Base-by-base conservation (phyloP, 495 filamentous ascomycete genomes). In the Penicillium chermesinum region DNA sequence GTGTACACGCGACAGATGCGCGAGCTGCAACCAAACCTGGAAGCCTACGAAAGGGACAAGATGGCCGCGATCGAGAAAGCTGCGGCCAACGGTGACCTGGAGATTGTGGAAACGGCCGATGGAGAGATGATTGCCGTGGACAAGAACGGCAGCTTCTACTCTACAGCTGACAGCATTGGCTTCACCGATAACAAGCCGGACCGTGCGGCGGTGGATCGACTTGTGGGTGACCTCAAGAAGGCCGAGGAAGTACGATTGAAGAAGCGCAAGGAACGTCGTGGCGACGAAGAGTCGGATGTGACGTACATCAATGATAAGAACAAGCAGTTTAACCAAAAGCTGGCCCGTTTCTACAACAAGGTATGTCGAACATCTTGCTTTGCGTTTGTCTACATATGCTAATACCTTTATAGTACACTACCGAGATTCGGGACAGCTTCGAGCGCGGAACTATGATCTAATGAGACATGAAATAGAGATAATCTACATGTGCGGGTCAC, bases 281-380 rank as follows among this genome's bases (percentile, higher is more conserved):
- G 79, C 12, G 80, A 87, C 53, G 86, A 88, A 17, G 88, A 90
- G 27, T 81, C 79, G 19, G 93, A 98, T 64, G 88, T 97, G 49
- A 97, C 94, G 8, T 97, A 94, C 70, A 98, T 98, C 77, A 98
- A 98, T 67, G 89, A 96, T 68, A 96, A 97, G 85, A 95, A 95
- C 75, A 95, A 95, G 75, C 88, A 95, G 74, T 97, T 98, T 74
- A 98, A 98, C 79, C 85, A 93, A 72, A 97, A 97, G 71, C 69
- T 98, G 69, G 75, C 83, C 41, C 78, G 94, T 56, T 97, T 95
- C 66, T 98, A 98, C 68, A 91, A 97, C 73, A 95, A 96, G 79
- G 82, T 85, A 72, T 44, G 74, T 2, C 15, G 7, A n/a, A 38
- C 4, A 5, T 33, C 4, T n/a, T 8, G 39, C 13, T 17, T 18